Conservation (phyloP, 2,329 filamentous ascomycete genomes). For the Endoconidiophora polonica region DNA sequence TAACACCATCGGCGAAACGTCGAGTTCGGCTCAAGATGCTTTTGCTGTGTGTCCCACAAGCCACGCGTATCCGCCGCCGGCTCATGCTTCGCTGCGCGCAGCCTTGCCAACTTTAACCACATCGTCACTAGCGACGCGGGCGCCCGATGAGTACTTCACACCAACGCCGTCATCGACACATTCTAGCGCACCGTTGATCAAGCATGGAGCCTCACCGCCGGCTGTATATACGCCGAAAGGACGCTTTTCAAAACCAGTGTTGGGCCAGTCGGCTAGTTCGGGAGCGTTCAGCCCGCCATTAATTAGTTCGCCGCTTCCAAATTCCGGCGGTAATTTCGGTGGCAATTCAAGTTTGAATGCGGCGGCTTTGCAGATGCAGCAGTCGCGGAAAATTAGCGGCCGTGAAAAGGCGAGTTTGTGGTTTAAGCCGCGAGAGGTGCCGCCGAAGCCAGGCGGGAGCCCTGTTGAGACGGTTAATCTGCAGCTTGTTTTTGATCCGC, state of each 20-base stretch:
- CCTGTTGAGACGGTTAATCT: not conserved
- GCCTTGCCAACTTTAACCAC: not conserved
- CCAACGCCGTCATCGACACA: constrained; percentile 20
- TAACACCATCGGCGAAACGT: too few species aligned
- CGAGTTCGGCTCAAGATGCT: too few species aligned
- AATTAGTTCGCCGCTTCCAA: not conserved
- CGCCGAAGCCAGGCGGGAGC: not conserved
- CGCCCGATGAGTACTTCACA: constrained; percentile 13
- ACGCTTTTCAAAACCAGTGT: not conserved
- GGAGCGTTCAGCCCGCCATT: not conserved
- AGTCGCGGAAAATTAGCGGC: not conserved
- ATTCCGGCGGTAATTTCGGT: not conserved
- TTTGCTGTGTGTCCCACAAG: too few species aligned
- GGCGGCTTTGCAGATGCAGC: not conserved
- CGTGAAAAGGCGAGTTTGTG: not conserved
- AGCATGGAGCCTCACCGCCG: constrained; percentile 17
- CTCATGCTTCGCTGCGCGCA: not conserved
- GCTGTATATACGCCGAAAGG: constrained; percentile 17
- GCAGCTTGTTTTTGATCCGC: too few species aligned
- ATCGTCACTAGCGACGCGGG: too few species aligned
- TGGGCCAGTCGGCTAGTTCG: not conserved
- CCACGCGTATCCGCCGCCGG: not conserved
- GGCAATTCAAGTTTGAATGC: not conserved
- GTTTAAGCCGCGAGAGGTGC: not conserved
- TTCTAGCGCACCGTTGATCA: constrained; percentile 23